Base-by-base conservation (phyloP, 108 stramenopile species). In the Nitzschia putrida region DNA sequence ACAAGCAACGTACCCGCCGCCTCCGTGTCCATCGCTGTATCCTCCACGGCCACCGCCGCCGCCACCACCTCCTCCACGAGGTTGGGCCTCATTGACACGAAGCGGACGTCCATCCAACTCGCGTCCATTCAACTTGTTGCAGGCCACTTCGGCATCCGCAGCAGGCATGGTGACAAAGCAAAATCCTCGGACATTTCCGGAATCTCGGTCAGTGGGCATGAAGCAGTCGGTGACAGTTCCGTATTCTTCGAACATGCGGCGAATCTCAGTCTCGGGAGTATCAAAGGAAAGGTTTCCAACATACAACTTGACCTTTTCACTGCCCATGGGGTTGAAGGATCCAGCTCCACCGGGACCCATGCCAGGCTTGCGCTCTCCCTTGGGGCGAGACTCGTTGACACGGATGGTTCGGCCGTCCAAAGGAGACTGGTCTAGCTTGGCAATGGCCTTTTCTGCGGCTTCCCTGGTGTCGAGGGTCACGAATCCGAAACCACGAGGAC, bases 281-380 rank as follows among this genome's bases (percentile, higher is more conserved):
- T 95, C 97, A 74, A 93, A 95, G 13, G 88, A 80, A 40, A 97
- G 78, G 64, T 97, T 97, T 57, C 97, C 97, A 51, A 97, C 93
- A 69, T 92, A 97, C 4, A 97, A 74, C 80, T 95, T 95, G 50
- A 91, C 85, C 51, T 90, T 87, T 65, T 79, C 70, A 40, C 81
- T 80, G 41, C 90, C 90, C 29, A 78, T 42, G 10, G 88, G 53
- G 63, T 94, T 94, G 76, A 94, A 94, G 21, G 79, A 71, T 22
- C 89, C 85, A 25, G 66, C 57, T 9, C 89, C 92, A 29, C 77
- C 78, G 23, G 83, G 67, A 21, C 76, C 80, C 21, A 72, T 53
- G 53, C 60, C 80, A 26, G 83, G 60, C 5, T 68, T 54, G 52
- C 86, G 67, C 68, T 82, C 84, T 53, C 90, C 95, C 61, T 86